Conservation (phyloP, 1,139 yeast genomes). For the Petasospora fabianii region DNA sequence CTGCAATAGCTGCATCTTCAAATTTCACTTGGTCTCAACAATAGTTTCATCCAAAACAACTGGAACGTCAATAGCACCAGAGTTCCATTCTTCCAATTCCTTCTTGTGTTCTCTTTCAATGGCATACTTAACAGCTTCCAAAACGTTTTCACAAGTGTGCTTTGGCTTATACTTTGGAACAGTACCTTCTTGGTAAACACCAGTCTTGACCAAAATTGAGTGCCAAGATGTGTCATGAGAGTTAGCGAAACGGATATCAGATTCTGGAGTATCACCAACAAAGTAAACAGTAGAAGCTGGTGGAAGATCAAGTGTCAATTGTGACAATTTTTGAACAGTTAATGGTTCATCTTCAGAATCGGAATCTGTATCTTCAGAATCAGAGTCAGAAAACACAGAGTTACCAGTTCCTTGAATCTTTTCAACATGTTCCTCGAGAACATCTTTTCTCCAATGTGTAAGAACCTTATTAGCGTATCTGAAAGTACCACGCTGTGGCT, state of each 20-base stretch:
- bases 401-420: constrained; percentile 31
- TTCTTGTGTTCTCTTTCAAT: constrained; percentile 72
- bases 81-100: constrained; percentile 65
- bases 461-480: constrained; percentile 74
- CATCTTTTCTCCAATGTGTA: constrained; percentile 73
- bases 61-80: constrained; percentile 28
- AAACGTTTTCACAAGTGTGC: constrained; percentile 64
- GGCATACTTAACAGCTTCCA: constrained; percentile 79
- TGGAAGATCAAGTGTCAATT: constrained; percentile 53
- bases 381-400: constrained; percentile 24
- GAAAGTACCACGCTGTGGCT: constrained; percentile 82
- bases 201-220: constrained; percentile 81
- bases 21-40: constrained; percentile 1
- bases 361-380: constrained; percentile 31
- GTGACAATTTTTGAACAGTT: constrained; percentile 37
- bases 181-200: constrained; percentile 80
- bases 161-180: constrained; percentile 76
- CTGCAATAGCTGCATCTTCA: neutral
- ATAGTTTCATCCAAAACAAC: constrained; percentile 23
- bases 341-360: constrained; percentile 36
- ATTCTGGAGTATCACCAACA: constrained; percentile 92
- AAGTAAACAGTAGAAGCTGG: constrained; percentile 84
- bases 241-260: constrained; percentile 84
- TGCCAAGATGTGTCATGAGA: constrained; percentile 82
- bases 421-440: constrained; percentile 68